Base-by-base conservation (phyloP, 768 basidiomycete genomes). In the Amanita muscaria region DNA sequence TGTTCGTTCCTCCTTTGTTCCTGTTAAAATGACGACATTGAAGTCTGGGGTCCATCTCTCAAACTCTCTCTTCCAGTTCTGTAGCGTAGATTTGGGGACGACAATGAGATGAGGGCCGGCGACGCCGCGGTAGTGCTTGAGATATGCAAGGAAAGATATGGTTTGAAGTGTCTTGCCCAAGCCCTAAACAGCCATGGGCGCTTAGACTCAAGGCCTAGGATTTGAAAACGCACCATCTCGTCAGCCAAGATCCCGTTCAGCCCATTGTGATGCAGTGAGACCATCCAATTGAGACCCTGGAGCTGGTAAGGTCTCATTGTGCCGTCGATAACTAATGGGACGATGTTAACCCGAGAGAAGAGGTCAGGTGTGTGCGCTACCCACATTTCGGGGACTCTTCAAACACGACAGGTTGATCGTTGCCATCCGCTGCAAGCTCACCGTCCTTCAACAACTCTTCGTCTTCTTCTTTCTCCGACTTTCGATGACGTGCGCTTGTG, bases 111-210 rank as follows among this genome's bases (percentile, higher is more conserved):
- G 94, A 3, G 90, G 92, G 2, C 96, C 93, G 14, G 64, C 49
- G 44, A 76, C 81, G 47, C 73, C 74, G 18, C 74, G 76, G 59
- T 91, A 80, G 59, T 91, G 84, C 58, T 87, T 91, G 51, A 98
- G 82, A 60, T 96, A 98, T 4, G 90, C 79, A 19, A 97, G 80
- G 74, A 99, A 99, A 1, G 94, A 84, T 55, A 99, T 94, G 0
- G 94, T 97, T 67, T 99, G 96, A 0, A 98, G 74, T 0, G 96
- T 99, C 74, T 99, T 99, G 10, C 96, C 93, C 22, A 99, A 80
- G 64, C 93, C 93, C 89, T 91, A 57, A 14, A 43, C 4, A 11
- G 44, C 29, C 29, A 10, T 9, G 27, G 18, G 30, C n/a, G n/a
- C n/a, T n/a, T n/a, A 44, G 14, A 12, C 4, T 9, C 29, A 14